phyloP scores from a whole-genome alignment of 2,329 filamentous ascomycete genomes.

The Beauveria sp. region DNA sequence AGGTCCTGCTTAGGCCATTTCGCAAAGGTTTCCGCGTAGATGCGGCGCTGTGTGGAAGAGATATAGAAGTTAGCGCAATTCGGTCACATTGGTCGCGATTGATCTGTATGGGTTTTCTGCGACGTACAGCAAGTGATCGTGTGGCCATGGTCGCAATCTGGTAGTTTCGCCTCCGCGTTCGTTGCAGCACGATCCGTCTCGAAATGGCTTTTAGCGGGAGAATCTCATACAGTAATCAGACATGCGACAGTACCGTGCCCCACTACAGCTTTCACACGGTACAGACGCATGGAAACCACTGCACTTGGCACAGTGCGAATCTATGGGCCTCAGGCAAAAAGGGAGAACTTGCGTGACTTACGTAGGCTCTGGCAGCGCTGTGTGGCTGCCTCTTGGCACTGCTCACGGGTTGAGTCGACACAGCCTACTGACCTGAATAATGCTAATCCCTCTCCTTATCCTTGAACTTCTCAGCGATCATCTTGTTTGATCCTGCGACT shows the following conservation, averaged over 20 bases:
- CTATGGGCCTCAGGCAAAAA: constrained; percentile 9
- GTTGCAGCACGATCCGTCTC: neutral
- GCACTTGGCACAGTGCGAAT: neutral
- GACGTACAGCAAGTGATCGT: constrained; percentile 6
- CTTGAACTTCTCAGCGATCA: constrained; percentile 12
- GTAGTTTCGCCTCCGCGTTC: neutral
- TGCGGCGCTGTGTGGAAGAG: constrained; percentile 22
- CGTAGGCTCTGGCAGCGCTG: neutral
- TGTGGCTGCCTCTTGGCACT: constrained; percentile 4
- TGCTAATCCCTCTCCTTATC: constrained; percentile 1
- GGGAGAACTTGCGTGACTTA: neutral
- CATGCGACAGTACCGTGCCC: neutral
- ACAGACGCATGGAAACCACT: fast-evolving
- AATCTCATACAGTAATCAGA: constrained; percentile 6
- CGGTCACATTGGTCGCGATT: neutral
- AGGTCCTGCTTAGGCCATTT: constrained; percentile 58
- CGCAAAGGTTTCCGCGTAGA: constrained; percentile 33
- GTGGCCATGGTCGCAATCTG: constrained; percentile 4
- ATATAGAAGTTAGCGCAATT: neutral
- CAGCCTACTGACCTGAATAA: constrained; percentile 1
- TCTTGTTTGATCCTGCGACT: constrained; percentile 13
- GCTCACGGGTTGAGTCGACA: constrained; percentile 8
- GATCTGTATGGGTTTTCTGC: neutral
- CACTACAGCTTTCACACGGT: neutral
- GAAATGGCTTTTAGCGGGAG: neutral